phyloP scores from a whole-genome alignment of 1,284 basidiomycete species.

The Spongispora temasekensis region DNA sequence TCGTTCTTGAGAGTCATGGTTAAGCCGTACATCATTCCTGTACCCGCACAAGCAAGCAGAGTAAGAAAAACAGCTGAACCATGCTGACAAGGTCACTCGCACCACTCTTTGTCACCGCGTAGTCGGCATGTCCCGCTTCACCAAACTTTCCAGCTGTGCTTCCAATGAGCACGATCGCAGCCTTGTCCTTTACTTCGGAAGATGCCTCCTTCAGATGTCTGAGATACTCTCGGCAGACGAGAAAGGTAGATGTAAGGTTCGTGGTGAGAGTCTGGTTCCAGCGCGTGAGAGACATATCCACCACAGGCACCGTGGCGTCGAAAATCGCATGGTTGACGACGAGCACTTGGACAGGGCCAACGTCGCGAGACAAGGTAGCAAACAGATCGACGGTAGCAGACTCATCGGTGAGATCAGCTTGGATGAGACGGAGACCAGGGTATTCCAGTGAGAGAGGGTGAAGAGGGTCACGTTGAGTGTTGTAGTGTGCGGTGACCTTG shows the following conservation, averaged over 20 bases:
- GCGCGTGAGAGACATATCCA: constrained; percentile 61
- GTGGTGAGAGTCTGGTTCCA: constrained; percentile 63
- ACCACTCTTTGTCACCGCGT: constrained; percentile 61
- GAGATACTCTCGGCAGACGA: constrained; percentile 64
- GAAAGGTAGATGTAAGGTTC: constrained; percentile 69
- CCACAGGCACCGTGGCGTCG: constrained; percentile 48
- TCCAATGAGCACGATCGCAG: constrained; percentile 64
- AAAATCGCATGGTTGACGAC: constrained; percentile 69
- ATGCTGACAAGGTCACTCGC: constrained; percentile 11
- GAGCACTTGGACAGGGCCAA: constrained; percentile 49
- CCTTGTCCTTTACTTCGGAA: constrained; percentile 47
- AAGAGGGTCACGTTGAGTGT: constrained; percentile 50
- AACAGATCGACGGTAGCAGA: constrained; percentile 48
- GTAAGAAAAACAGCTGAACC: neutral
- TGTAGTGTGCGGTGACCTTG: constrained; percentile 71
- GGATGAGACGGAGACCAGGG: constrained; percentile 40
- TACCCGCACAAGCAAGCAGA: neutral
- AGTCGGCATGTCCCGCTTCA: constrained; percentile 66
- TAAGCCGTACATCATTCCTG: constrained; percentile 74
- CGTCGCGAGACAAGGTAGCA: constrained; percentile 23
- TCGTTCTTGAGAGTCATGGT: constrained; percentile 73
- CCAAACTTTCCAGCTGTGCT: constrained; percentile 75
- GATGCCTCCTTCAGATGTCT: constrained; percentile 45
- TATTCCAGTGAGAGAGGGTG: constrained; percentile 43
- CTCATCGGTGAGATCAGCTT: constrained; percentile 64